A percentile compares a stretch with the other conserved stretches of the same genome.
These are phyloP conservation scores for Lactarius quietus DNA, from an alignment of 768 basidiomycete genomes.

Conservation along the genomic window DNA sequence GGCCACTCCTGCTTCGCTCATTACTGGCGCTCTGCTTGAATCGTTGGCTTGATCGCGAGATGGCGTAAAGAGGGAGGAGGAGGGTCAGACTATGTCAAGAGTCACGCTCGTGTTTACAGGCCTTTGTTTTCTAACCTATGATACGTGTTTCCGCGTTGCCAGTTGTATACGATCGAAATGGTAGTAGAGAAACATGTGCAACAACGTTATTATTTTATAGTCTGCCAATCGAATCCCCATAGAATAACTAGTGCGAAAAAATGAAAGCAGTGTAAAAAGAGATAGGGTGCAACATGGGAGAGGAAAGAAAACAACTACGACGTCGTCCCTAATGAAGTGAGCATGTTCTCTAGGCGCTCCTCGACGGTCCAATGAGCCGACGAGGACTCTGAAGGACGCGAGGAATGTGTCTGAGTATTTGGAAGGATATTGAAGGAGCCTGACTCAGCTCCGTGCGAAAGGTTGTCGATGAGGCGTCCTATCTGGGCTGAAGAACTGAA, in stretches of 20 bases:
- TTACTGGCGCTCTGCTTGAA: slow-evolving; percentile 67
- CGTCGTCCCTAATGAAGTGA: slow-evolving; percentile 39
- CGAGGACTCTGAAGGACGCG: slow-evolving; percentile 50
- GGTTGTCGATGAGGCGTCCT: slow-evolving; percentile 75
- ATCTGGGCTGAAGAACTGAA: slow-evolving; percentile 76
- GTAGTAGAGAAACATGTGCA: slow-evolving; percentile 27
- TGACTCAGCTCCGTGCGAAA: slow-evolving; percentile 77
- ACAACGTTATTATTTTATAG: slow-evolving; percentile 14
- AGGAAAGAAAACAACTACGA: slow-evolving; percentile 29
- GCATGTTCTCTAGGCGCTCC: slow-evolving; percentile 72
- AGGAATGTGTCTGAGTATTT: slow-evolving; percentile 28
- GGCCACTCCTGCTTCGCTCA: slow-evolving; percentile 56
- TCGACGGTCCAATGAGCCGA: slow-evolving; percentile 66
- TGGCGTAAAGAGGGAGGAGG: slow-evolving; percentile 30
- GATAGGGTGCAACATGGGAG: slow-evolving; percentile 13
- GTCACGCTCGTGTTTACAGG: neutral
- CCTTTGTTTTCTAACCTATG: neutral
- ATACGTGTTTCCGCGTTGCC: slow-evolving; percentile 15
- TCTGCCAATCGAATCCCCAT: slow-evolving; percentile 9
- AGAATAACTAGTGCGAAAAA: slow-evolving; percentile 8
- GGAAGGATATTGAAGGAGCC: slow-evolving; percentile 79
- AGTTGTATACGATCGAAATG: slow-evolving; percentile 11
- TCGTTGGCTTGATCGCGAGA: slow-evolving; percentile 63
- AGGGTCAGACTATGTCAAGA: neutral
- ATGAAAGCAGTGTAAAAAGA: slow-evolving; percentile 6